Conservation (phyloP, 805 yeast genomes). For the Sugiyamaella smithiae region DNA sequence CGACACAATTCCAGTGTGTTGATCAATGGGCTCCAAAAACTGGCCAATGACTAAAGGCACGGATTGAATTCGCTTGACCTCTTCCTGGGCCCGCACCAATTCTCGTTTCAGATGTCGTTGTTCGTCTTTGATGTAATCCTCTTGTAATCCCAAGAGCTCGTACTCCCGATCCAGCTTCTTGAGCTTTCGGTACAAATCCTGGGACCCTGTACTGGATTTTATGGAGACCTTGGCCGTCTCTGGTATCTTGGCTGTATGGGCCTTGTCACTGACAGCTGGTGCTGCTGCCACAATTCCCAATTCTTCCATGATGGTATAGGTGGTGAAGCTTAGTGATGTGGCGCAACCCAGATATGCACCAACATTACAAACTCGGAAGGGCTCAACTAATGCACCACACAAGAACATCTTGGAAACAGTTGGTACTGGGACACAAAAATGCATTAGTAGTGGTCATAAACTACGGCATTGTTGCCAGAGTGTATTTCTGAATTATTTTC, state of each 20-base stretch:
- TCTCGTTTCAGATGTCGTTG: conserved; percentile 95
- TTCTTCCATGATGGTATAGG: conserved; percentile 12
- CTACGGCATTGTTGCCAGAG: no score
- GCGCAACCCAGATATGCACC: conserved; percentile 6
- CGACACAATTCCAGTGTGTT: conserved; percentile 92
- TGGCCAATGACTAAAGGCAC: conserved; percentile 98
- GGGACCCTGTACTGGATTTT: not conserved
- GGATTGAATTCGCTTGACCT: conserved; percentile 94
- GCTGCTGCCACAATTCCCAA: conserved; percentile 8
- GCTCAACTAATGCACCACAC: no score
- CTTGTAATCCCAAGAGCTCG: conserved; percentile 81
- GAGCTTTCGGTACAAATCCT: conserved; percentile 76
- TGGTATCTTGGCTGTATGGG: not conserved
- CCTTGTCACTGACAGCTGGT: not conserved
- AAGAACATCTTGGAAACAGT: no score
- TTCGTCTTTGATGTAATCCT: conserved; percentile 96
- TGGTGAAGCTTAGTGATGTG: conserved; percentile 5
- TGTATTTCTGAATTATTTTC: no score
- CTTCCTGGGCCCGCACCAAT: conserved; percentile 95
- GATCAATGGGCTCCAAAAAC: conserved; percentile 95
- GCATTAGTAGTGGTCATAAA: no score
- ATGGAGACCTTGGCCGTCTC: not conserved
- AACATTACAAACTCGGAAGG: no score
- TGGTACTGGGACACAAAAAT: no score
- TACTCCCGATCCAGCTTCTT: conserved; percentile 89